phyloP scores from a whole-genome alignment of 768 basidiomycete species.

The Gymnopilus dilepis region DNA sequence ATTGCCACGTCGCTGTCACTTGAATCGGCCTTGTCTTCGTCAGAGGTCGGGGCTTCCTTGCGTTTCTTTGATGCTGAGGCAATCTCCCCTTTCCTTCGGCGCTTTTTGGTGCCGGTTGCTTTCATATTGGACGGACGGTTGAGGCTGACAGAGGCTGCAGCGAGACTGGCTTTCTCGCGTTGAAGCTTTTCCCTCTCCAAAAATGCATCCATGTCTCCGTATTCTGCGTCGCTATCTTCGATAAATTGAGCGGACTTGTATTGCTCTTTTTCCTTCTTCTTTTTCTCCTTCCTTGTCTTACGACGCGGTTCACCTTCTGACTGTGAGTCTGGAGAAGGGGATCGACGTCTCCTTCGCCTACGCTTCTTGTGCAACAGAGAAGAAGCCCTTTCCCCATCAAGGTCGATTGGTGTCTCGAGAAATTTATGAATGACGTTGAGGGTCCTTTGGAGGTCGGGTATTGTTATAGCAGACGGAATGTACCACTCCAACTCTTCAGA shows the following conservation, averaged over 20 bases:
- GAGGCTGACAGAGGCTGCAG: slow-evolving; percentile 47
- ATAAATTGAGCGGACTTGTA: slow-evolving; percentile 94
- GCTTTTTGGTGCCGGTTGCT: slow-evolving; percentile 53
- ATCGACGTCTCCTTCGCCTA: slow-evolving; percentile 55
- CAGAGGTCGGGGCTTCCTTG: slow-evolving; percentile 32
- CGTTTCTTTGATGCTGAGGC: slow-evolving; percentile 36
- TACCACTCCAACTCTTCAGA: slow-evolving; percentile 84
- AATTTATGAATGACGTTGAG: slow-evolving; percentile 84
- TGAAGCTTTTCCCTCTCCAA: slow-evolving; percentile 72
- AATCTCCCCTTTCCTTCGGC: slow-evolving; percentile 43
- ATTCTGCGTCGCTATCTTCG: slow-evolving; percentile 88
- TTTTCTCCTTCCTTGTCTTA: slow-evolving; percentile 68
- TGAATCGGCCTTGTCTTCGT: slow-evolving; percentile 23
- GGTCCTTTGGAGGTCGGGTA: slow-evolving; percentile 69
- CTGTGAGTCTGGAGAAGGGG: slow-evolving; percentile 46
- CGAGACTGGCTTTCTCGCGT: slow-evolving; percentile 57
- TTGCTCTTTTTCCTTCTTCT: slow-evolving; percentile 58
- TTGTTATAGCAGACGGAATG: slow-evolving; percentile 73
- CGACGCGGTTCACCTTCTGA: slow-evolving; percentile 42
- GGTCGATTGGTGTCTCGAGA: slow-evolving; percentile 79
- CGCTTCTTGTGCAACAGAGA: slow-evolving; percentile 73
- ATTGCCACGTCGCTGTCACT: slow-evolving; percentile 31
- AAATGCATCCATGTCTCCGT: slow-evolving; percentile 82
- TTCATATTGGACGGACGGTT: slow-evolving; percentile 58
- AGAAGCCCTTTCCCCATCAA: slow-evolving; percentile 76